phyloP scores from a whole-genome alignment of 2,329 filamentous ascomycete genomes.

The Zarea fungicola region DNA sequence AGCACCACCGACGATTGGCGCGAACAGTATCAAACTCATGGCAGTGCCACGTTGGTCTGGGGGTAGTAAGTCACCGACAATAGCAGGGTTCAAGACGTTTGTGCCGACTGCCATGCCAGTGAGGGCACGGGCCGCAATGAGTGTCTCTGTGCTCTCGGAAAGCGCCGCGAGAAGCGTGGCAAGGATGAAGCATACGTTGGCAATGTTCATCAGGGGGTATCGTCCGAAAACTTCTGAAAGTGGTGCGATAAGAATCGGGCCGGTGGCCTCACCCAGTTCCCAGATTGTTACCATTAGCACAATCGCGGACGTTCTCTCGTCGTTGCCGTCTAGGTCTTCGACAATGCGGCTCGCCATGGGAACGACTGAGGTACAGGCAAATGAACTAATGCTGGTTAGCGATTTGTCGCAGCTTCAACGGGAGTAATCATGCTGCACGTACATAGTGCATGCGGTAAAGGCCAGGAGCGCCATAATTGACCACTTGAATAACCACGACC shows the following conservation, averaged over 20 bases:
- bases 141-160: slow-evolving; percentile 36
- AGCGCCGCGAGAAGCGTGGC: slow-evolving; percentile 44
- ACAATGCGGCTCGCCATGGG: slow-evolving; percentile 49
- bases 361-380: slow-evolving; percentile 52
- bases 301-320: slow-evolving; percentile 38
- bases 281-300: slow-evolving; percentile 65
- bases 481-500: slow-evolving; percentile 7
- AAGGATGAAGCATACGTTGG: slow-evolving; percentile 45
- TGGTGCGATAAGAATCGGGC: slow-evolving; percentile 56
- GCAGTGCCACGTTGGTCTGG: slow-evolving; percentile 52
- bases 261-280: slow-evolving; percentile 61
- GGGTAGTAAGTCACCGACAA: slow-evolving; percentile 59
- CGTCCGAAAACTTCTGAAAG: slow-evolving; percentile 57
- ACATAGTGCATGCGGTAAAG: neutral
- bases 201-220: slow-evolving; percentile 47
- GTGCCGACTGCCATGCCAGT: slow-evolving; percentile 59
- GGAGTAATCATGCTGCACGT: neutral
- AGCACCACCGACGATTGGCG: slow-evolving; percentile 54
- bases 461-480: neutral
- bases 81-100: slow-evolving; percentile 57
- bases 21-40: slow-evolving; percentile 52
- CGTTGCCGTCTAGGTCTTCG: slow-evolving; percentile 37
- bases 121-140: slow-evolving; percentile 50
- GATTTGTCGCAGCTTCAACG: neutral
- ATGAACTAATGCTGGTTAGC: slow-evolving; percentile 35